These are phyloP conservation scores for Urtica urens DNA, from an alignment of 306 rosid genomes.

Conservation along the genomic window DNA sequence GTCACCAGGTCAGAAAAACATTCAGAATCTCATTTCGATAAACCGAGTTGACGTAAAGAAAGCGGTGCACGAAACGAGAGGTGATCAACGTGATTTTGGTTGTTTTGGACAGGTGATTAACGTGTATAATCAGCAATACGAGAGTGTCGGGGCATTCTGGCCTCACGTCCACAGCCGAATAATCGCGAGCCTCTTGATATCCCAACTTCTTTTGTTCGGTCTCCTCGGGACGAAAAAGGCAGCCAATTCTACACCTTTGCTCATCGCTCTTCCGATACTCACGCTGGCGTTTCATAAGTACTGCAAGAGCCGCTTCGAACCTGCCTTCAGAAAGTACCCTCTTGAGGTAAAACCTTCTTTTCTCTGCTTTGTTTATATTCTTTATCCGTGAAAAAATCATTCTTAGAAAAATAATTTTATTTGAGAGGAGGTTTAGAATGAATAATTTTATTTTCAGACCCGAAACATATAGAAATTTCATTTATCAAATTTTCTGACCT, in stretches of 20 bases:
- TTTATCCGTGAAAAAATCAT: too few relatives aligned
- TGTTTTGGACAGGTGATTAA: slow-evolving; percentile 62
- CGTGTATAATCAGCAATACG: slow-evolving; percentile 85
- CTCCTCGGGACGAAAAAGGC: slow-evolving; percentile 93
- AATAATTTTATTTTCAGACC: too few relatives aligned
- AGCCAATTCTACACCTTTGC: slow-evolving; percentile 85
- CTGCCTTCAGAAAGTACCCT: slow-evolving; percentile 82
- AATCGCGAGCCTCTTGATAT: slow-evolving; percentile 79
- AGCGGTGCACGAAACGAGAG: neutral
- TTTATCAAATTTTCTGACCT: too few relatives aligned
- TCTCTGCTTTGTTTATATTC: neutral
- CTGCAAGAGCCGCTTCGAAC: slow-evolving; percentile 77
- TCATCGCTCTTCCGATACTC: slow-evolving; percentile 58
- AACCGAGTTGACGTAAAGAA: too few relatives aligned
- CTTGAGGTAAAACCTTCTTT: slow-evolving; percentile 47
- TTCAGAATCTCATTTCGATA: too few relatives aligned
- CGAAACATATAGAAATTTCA: too few relatives aligned
- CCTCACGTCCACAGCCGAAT: slow-evolving; percentile 94
- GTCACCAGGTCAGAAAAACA: slow-evolving; percentile 99
- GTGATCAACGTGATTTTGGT: neutral
- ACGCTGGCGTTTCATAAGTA: slow-evolving; percentile 78
- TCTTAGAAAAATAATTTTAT: too few relatives aligned
- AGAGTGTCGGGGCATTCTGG: slow-evolving; percentile 97
- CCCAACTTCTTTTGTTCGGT: slow-evolving; percentile 84
- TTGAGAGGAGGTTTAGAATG: too few relatives aligned